Percentiles rank a stretch among this genome's conserved stretches.
phyloP scores from a whole-genome alignment of 495 filamentous ascomycete genomes.

The Aspergillus sclerotioniger region DNA sequence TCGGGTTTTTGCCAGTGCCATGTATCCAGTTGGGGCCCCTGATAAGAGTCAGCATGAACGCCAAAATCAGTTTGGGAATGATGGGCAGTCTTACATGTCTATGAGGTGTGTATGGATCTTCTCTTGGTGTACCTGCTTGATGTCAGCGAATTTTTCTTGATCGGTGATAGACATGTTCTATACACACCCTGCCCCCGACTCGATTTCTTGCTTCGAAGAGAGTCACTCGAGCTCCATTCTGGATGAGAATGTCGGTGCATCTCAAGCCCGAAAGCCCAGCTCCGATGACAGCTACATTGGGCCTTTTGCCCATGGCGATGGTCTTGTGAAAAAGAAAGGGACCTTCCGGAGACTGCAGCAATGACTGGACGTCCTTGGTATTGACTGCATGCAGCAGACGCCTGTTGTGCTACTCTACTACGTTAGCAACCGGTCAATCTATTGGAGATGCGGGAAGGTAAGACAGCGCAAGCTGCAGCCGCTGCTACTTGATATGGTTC shows the following conservation, averaged over 20 bases:
- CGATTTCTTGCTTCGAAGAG: conserved; percentile 83
- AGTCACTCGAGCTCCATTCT: conserved; percentile 77
- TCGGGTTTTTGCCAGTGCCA: conserved; percentile 81
- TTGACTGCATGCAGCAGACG: not conserved
- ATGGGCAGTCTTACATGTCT: conserved; percentile 39
- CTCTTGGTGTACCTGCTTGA: conserved; percentile 38
- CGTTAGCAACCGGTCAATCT: not conserved
- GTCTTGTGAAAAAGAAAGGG: not conserved
- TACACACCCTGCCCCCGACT: conserved; percentile 73
- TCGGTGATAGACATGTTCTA: not conserved
- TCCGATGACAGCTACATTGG: conserved; percentile 73
- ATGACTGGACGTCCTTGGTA: not conserved
- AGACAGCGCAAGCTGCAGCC: not conserved
- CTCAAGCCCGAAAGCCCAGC: conserved; percentile 85
- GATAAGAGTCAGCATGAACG: conserved; percentile 13
- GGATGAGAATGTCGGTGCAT: conserved; percentile 77
- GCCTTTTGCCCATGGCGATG: conserved; percentile 32
- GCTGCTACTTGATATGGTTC: no score
- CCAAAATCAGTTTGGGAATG: not conserved
- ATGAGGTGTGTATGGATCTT: conserved; percentile 40
- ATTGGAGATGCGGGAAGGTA: no score
- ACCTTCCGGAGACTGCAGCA: not conserved
- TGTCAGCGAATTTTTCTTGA: not conserved
- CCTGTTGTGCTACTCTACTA: not conserved
- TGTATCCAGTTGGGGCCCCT: conserved; percentile 97